A percentile compares a stretch with the other conserved stretches of the same genome.
These are phyloP conservation scores for Nicotiana noctiflora DNA, from an alignment of 257 asterid genomes.

Conservation along the genomic window DNA sequence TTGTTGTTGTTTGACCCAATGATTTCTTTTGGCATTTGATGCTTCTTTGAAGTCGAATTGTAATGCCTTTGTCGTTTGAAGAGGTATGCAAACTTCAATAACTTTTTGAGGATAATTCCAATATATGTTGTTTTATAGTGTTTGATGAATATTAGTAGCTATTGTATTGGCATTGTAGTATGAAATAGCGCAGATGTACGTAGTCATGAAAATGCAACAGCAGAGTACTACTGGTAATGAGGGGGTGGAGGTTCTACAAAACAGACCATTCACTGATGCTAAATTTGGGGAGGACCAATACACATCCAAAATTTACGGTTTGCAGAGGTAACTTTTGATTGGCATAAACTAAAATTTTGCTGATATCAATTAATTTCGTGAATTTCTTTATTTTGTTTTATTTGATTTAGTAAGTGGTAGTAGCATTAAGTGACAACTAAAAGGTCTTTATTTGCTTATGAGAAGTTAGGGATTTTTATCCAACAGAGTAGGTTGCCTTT, in stretches of 20 bases:
- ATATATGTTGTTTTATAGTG: not conserved
- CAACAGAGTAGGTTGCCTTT: not conserved
- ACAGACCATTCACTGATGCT: no score
- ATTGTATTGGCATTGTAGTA: slow-evolving; percentile 37
- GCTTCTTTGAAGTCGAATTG: slow-evolving; percentile 54
- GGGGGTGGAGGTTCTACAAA: no score
- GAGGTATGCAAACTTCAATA: slow-evolving; percentile 47
- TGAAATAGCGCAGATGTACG: slow-evolving; percentile 81
- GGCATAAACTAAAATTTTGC: not conserved
- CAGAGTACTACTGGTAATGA: no score
- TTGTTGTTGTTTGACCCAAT: no score
- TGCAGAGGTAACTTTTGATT: slow-evolving; percentile 43
- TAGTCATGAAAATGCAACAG: slow-evolving; percentile 87
- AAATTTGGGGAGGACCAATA: no score
- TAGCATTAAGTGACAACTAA: not conserved
- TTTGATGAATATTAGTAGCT: not conserved
- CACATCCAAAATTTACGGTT: no score
- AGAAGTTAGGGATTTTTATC: not conserved
- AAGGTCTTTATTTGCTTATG: not conserved
- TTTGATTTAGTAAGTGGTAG: not conserved
- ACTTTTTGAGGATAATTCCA: not conserved
- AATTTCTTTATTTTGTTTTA: not conserved
- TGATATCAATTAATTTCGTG: not conserved
- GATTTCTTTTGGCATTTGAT: slow-evolving; percentile 19
- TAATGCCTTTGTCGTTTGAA: slow-evolving; percentile 76